phyloP scores from a whole-genome alignment of 176 grass and related monocot genomes.

The Oryza brachyantha region DNA sequence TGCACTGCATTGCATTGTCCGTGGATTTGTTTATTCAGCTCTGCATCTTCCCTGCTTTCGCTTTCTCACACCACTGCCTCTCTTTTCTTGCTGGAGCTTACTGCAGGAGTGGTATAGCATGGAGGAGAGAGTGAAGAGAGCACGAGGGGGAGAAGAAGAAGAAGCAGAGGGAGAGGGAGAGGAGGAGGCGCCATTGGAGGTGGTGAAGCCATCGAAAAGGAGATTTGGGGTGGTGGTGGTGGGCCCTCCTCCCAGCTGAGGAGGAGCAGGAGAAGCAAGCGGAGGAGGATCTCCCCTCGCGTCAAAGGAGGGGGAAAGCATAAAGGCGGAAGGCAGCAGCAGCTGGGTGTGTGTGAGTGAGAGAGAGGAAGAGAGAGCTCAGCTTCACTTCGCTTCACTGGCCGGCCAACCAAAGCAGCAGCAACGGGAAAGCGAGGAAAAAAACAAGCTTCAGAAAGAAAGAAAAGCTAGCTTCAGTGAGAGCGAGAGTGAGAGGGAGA shows the following conservation, averaged over 20 bases:
- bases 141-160: not conserved
- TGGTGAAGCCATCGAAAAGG: slow-evolving; percentile 21
- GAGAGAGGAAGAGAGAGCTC: not conserved
- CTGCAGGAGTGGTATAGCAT: slow-evolving; percentile 5
- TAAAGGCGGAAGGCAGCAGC: slow-evolving; percentile 16
- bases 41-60: not conserved
- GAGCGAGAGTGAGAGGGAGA: not conserved
- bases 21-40: slow-evolving; percentile 29
- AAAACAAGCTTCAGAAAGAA: slow-evolving; percentile 29
- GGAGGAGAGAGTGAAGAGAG: slow-evolving; percentile 17
- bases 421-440: not conserved
- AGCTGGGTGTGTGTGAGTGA: not conserved
- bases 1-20: not conserved
- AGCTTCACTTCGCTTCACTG: slow-evolving; percentile 15
- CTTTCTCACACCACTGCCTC: slow-evolving; percentile 32
- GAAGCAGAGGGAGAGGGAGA: not conserved
- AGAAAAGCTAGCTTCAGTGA: not conserved
- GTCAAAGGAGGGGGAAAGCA: slow-evolving; percentile 39
- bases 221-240: slow-evolving; percentile 3
- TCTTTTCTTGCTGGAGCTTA: slow-evolving; percentile 4
- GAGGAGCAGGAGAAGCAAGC: not conserved
- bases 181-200: not conserved
- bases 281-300: slow-evolving; percentile 47
- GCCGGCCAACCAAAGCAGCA: not conserved
- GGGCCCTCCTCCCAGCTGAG: slow-evolving; percentile 34